A percentile compares a stretch with the other conserved stretches of the same genome.
phyloP scores from a whole-genome alignment of 2,329 filamentous ascomycete genomes.

The Colletotrichum sp. region DNA sequence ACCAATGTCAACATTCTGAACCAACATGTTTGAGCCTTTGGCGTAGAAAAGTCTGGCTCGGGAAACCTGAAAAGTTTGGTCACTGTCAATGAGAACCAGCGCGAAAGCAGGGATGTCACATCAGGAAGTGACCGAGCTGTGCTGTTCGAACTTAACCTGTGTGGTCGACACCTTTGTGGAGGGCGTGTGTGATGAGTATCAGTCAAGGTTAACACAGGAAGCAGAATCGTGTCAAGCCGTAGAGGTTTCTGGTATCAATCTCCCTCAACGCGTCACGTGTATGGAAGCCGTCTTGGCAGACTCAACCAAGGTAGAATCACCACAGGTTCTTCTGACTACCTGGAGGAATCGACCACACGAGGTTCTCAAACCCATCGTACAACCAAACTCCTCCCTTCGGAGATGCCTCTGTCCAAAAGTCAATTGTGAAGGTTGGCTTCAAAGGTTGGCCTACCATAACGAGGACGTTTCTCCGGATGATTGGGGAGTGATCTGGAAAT shows the following conservation, averaged over 20 bases:
- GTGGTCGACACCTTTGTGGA: background rate
- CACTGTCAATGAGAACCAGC: background rate
- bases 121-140: background rate
- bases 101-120: background rate
- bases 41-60: accelerated
- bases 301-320: background rate
- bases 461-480: background rate
- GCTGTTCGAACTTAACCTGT: background rate
- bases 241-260: background rate
- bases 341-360: background rate
- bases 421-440: background rate
- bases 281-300: background rate
- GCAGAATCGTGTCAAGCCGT: background rate
- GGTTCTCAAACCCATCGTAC: background rate
- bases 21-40: background rate
- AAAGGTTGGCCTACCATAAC: accelerated
- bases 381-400: background rate
- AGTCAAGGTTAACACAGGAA: background rate
- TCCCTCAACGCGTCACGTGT: accelerated
- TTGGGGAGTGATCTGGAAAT: background rate
- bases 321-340: background rate
- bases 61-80: background rate
- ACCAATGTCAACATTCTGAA: background rate
- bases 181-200: background rate
- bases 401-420: background rate